Conservation (phyloP, 1,284 basidiomycete genomes). For the Tetrapyrgos nigripes region DNA sequence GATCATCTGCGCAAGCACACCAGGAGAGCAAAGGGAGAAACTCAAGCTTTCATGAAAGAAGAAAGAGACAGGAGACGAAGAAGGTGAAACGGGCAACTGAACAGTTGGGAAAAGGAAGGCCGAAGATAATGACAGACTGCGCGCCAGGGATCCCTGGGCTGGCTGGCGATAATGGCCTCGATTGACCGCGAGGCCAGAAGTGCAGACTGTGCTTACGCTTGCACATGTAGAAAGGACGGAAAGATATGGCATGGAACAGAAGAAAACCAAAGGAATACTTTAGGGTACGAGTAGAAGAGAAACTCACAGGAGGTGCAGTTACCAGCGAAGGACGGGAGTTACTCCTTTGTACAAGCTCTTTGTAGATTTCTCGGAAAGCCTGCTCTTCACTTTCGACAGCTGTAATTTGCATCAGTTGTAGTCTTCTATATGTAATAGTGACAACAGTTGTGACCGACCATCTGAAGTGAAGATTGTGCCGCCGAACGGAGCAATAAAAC, state of each 20-base stretch:
- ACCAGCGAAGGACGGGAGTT: slow-evolving; percentile 62
- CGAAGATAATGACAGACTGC: too few relatives aligned
- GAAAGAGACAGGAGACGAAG: not conserved
- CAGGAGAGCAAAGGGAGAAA: too few relatives aligned
- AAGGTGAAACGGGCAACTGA: not conserved
- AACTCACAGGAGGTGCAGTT: slow-evolving; percentile 81
- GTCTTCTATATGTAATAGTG: not conserved
- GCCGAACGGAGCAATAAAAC: slow-evolving; percentile 61
- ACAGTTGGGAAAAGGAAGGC: too few relatives aligned
- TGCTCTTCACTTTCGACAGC: slow-evolving; percentile 23
- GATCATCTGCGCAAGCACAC: too few relatives aligned
- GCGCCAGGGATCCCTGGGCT: too few relatives aligned
- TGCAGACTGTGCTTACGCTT: too few relatives aligned
- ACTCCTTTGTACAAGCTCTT: slow-evolving; percentile 68
- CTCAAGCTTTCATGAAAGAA: too few relatives aligned
- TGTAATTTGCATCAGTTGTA: not conserved
- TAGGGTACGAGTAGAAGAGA: too few relatives aligned
- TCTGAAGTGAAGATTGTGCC: not conserved
- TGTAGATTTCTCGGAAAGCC: slow-evolving; percentile 65
- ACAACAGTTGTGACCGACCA: not conserved
- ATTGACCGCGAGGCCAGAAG: too few relatives aligned
- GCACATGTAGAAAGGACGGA: not conserved
- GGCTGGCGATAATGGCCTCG: too few relatives aligned
- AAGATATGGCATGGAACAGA: not conserved
- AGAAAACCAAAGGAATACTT: slow-evolving; percentile 7